Percentiles rank a stretch among this genome's conserved stretches.
Evolutionary conservation across 1,284 basidiomycete genomes (phyloP).

Genomic region (Naganishia liquefaciens): DNA sequence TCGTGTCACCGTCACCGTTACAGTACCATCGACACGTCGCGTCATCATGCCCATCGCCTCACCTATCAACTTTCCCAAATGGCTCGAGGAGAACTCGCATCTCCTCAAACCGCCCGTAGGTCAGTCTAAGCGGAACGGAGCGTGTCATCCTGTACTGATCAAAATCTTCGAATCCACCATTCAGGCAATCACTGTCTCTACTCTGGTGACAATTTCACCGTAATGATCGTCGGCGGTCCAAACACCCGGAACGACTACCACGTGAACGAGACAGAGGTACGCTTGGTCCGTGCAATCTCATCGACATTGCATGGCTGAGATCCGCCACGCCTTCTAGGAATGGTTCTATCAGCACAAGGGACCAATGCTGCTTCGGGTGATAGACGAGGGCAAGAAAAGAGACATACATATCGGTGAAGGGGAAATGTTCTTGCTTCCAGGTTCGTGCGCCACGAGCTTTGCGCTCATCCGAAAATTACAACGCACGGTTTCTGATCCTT

Average conservation of each 20-base stretch:
- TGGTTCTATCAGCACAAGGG: slow-evolving; percentile 97
- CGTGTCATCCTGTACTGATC: too few relatives aligned
- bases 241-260: slow-evolving; percentile 91
- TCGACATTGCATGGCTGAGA: neutral
- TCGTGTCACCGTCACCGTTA: neutral
- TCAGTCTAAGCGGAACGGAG: slow-evolving; percentile 36
- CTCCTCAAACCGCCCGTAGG: slow-evolving; percentile 82
- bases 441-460: slow-evolving; percentile 56
- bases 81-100: slow-evolving; percentile 76
- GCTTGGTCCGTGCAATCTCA: slow-evolving; percentile 22
- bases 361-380: slow-evolving; percentile 80
- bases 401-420: slow-evolving; percentile 91
- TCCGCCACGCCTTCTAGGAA: slow-evolving; percentile 60
- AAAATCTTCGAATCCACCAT: neutral
- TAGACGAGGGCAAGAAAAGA: slow-evolving; percentile 80
- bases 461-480: neutral
- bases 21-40: too few relatives aligned
- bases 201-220: slow-evolving; percentile 76
- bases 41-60: slow-evolving; percentile 21
- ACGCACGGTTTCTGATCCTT: neutral
- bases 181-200: slow-evolving; percentile 80
- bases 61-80: slow-evolving; percentile 80
- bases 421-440: slow-evolving; percentile 92
- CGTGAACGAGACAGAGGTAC: slow-evolving; percentile 84
- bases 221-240: slow-evolving; percentile 91